Evolutionary conservation across 139 green algal genomes (phyloP).

Genomic region (Dunaliella primolecta): DNA sequence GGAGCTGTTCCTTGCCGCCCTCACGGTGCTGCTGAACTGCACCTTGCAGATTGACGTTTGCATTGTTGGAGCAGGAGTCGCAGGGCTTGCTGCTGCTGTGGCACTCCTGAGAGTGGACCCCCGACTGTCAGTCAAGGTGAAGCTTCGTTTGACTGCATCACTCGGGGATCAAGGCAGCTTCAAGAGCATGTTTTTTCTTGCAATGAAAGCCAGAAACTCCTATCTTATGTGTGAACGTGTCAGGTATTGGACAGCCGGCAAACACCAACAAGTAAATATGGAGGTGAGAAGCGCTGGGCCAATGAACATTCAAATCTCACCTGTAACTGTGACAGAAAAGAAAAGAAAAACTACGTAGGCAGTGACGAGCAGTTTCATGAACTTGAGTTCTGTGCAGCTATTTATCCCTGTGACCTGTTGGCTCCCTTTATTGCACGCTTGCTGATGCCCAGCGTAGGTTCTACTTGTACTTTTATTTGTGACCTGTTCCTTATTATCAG

Average conservation of each 20-base stretch:
- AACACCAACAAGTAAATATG: constrained; percentile 2
- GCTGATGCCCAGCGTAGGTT: too few relatives aligned
- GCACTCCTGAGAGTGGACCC: constrained; percentile 26
- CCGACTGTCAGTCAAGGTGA: constrained; percentile 18
- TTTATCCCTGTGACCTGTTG: neutral
- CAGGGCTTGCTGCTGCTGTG: constrained; percentile 29
- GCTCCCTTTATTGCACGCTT: too few relatives aligned
- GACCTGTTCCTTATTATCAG: neutral
- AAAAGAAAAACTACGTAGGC: neutral
- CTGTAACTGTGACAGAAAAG: neutral
- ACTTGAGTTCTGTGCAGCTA: too few relatives aligned
- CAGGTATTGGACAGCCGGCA: constrained; percentile 6
- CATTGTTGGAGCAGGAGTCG: constrained; percentile 26
- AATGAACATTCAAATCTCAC: neutral
- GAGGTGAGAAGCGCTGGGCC: neutral
- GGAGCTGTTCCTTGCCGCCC: too few relatives aligned
- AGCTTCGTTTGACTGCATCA: too few relatives aligned
- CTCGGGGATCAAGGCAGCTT: too few relatives aligned
- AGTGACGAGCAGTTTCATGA: neutral
- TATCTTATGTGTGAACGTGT: too few relatives aligned
- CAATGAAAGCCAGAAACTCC: too few relatives aligned
- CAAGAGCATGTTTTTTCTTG: too few relatives aligned
- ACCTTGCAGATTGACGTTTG: constrained; percentile 29
- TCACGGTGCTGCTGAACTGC: too few relatives aligned
- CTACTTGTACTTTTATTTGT: too few relatives aligned